Evolutionary conservation across 441 rosid species (phyloP).

Genomic region (Populus hybrid): DNA sequence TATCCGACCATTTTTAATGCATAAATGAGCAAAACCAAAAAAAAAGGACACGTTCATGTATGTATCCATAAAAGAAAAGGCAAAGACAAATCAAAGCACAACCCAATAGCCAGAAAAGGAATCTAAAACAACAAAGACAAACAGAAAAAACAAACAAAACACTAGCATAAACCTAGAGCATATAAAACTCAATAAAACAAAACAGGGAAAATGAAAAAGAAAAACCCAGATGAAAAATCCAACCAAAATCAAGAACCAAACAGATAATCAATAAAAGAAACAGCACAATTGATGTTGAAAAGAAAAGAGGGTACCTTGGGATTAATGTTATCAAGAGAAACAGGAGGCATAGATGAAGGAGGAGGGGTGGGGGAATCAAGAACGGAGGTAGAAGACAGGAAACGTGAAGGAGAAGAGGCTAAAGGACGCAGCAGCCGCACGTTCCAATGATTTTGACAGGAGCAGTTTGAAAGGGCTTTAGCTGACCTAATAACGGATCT

Average conservation of each 20-base stretch:
- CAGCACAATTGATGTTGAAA: neutral
- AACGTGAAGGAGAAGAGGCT: conserved; percentile 26
- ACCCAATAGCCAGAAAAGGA: neutral
- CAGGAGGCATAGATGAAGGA: conserved; percentile 36
- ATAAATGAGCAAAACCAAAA: too few relatives aligned
- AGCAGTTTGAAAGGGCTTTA: neutral
- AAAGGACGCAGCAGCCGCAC: neutral
- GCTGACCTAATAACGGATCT: conserved; percentile 44
- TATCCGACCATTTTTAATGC: neutral
- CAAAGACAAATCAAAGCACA: neutral
- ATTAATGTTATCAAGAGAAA: conserved; percentile 55
- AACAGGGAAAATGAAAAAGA: neutral
- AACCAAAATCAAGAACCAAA: conserved; percentile 5
- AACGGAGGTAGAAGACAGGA: neutral
- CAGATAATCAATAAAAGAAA: neutral
- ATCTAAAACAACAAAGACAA: neutral
- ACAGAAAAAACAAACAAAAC: neutral
- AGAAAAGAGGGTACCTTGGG: conserved; percentile 56
- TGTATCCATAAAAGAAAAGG: neutral
- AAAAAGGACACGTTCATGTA: too few relatives aligned
- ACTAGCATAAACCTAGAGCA: neutral
- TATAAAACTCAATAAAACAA: neutral
- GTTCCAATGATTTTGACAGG: conserved; percentile 19
- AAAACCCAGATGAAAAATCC: conserved; percentile 20
- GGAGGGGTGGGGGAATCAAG: conserved; percentile 16